A percentile compares a stretch with the other conserved stretches of the same genome.
Evolutionary conservation across 2,329 filamentous ascomycete species (phyloP).

Genomic region (Hymenoscyphus albidus): DNA sequence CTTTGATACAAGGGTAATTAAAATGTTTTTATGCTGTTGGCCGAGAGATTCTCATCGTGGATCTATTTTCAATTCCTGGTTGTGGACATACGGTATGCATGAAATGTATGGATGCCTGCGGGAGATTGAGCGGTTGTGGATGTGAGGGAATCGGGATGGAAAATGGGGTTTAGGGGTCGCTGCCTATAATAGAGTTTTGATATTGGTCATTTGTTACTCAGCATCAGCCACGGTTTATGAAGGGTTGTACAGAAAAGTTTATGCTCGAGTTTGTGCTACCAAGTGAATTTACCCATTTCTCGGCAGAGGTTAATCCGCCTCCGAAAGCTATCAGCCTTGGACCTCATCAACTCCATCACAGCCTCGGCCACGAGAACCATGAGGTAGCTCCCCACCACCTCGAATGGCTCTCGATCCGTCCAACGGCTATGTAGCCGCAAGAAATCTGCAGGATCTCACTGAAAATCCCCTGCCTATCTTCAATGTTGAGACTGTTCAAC

Average conservation of each 20-base stretch:
- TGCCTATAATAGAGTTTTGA: background rate
- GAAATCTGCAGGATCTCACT: conserved; percentile 54
- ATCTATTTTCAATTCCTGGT: background rate
- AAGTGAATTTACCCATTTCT: background rate
- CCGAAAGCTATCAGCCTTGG: conserved; percentile 4
- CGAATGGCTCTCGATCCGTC: conserved; percentile 67
- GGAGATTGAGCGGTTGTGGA: background rate
- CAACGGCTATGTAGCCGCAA: conserved; percentile 69
- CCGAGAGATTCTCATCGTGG: background rate
- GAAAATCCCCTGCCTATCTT: conserved; percentile 79
- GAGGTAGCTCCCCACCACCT: conserved; percentile 21
- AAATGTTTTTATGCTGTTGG: background rate
- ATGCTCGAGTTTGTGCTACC: background rate
- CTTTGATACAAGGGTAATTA: background rate
- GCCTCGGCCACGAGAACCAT: background rate
- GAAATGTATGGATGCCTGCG: background rate
- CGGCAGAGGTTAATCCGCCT: background rate
- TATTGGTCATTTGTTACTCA: background rate
- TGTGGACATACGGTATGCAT: background rate
- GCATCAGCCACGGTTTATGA: background rate
- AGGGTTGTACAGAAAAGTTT: background rate
- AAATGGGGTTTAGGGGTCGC: background rate
- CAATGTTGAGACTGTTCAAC: conserved; percentile 85
- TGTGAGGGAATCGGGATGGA: background rate
- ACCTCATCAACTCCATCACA: background rate